These are phyloP conservation scores for Fusarium tupiense DNA, from an alignment of 2,329 filamentous ascomycete genomes.

Conservation along the genomic window DNA sequence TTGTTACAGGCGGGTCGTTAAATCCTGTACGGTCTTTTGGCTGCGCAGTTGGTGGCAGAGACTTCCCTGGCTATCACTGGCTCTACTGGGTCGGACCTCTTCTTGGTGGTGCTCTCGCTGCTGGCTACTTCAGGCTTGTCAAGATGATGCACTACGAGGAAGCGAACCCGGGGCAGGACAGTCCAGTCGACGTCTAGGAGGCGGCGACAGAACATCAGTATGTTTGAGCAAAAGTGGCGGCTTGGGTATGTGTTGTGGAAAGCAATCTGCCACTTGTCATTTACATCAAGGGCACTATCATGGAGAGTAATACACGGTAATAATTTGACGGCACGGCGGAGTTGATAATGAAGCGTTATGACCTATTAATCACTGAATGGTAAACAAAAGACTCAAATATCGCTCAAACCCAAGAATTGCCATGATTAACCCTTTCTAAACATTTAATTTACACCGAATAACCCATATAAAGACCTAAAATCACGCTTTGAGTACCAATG, in stretches of 20 bases:
- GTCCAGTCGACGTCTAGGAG: conserved; percentile 18
- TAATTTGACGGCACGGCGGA: too few species aligned
- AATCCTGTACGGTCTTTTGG: conserved; percentile 60
- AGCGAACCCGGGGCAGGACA: conserved; percentile 54
- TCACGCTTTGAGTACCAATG: conserved; percentile 4
- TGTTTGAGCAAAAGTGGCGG: neutral
- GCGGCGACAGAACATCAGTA: neutral
- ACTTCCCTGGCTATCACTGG: conserved; percentile 57
- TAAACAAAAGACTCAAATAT: neutral
- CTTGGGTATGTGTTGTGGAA: neutral
- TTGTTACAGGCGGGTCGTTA: conserved; percentile 52
- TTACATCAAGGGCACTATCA: neutral
- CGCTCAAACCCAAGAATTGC: neutral
- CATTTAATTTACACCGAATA: neutral
- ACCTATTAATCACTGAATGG: neutral
- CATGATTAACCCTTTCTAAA: neutral
- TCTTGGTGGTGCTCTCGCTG: conserved; percentile 57
- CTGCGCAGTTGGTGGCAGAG: conserved; percentile 51
- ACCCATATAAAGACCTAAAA: neutral
- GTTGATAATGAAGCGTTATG: neutral
- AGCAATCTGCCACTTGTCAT: neutral
- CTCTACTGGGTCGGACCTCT: conserved; percentile 62
- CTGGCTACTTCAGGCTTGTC: conserved; percentile 57
- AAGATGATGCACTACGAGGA: conserved; percentile 59
- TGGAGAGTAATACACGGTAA: too few species aligned